Base-by-base conservation (phyloP, 805 yeast species). In the Candida takata region DNA sequence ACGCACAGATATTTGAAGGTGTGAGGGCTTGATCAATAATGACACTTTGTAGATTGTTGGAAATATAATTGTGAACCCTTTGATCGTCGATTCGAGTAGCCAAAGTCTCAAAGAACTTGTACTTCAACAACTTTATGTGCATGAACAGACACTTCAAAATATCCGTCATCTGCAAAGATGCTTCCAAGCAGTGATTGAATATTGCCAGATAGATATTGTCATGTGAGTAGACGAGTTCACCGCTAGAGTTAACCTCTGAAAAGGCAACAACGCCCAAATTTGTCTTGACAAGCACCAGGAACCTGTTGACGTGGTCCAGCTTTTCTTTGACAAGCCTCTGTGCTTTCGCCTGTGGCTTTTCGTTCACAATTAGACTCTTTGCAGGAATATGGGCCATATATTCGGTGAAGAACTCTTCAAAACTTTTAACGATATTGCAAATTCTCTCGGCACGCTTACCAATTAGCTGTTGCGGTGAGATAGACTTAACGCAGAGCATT, bases 1-100 rank as follows among this genome's bases (percentile, higher is more conserved):
- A 34, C 12, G 49, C 40, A 10, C 21, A 11, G 4, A 42, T 28
- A 6, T 40, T 45, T 8, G 33, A 24, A 1, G 16, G 16, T 3
- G 37, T 10, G 16, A 43, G 10, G 3, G 27, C 27, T 17, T 32
- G 29, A 14, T 42, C 44, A 23, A 51, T 40, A 24, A 51, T 42
- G 24, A 41, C 41, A 2, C 53, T 47, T 28, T 48, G 53, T n/a
- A 51, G 16, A 26, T 48, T 48, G 34, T 51, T 49, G 5, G 43
- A 34, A 27, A 51, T 41, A 37, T 35, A 51, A 10, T 34, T 33
- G 9, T 27, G 29, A n/a, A 48, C 33, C 8, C 21, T 17, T 12
- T 23, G 4, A 5, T 29, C 25, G 4, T 42, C 19, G 6, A 39
- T n/a, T 8, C 28, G 19, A 3, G 17, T 7, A 8, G 41, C 29